Evolutionary conservation across 1,139 yeast species (phyloP), one percentile per base, ranked within the genome.

Genomic region (Zygosaccharomyces pseudobailii): DNA sequence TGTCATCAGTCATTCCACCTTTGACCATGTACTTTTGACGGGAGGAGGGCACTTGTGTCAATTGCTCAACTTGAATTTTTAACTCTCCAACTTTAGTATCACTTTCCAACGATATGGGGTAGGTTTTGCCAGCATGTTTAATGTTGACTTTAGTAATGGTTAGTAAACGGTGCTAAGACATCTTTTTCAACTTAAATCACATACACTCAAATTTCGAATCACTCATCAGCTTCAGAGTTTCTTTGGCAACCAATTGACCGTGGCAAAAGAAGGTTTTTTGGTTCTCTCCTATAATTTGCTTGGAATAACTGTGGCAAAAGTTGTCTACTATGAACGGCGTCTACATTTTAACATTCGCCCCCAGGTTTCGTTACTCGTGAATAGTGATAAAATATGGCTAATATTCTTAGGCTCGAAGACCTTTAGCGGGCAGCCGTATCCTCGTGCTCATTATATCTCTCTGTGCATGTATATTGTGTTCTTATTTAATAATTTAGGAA

Each of bases 1-100:
- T 58, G 51, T 84, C 88, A 66, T 88, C 94, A 52, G 76, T 75
- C 57, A 92, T 71, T 66, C 89, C 94, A 32, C 96, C 96, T 69
- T 87, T 90, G 48, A 88, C 79, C 63, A 94, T 76, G 51, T 89
- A 84, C 71, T 90, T 90, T 69, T 92, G 98, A 59, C 97, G 82
- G 47, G 81, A 86, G 3, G 82, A 79, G 17, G 96, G 95, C 47
- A 92, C 89, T 47, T 81, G 81, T 1, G 97, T 92, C 52, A 79
- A 66, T 36, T 82, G 79, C 55, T 78, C 82, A 49, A 92, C 80
- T 67, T 84, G 84, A 49, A 73, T 70, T 64, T 88, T 90, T 65
- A 92, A 78, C 20, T 76, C 78, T n/a, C 74, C 67, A 1, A 94
- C 97, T 2, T 79, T 75, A 42, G 81, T 82, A 6, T 63, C 61